phyloP scores from a whole-genome alignment of 2,329 filamentous ascomycete genomes.

The Monosporascus sp. region DNA sequence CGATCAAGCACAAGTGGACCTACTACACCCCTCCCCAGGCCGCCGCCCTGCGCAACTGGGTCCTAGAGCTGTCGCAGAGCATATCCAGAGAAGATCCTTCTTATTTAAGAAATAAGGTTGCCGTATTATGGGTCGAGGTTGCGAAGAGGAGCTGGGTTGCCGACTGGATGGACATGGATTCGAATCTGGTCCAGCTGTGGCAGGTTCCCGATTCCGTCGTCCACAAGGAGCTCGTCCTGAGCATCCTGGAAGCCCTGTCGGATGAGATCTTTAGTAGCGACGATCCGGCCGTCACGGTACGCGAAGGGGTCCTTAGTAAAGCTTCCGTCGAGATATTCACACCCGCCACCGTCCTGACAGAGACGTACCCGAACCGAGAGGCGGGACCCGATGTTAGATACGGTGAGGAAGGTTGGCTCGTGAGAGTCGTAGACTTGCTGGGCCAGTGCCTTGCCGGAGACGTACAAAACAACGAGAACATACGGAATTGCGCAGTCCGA shows the following conservation, averaged over 20 bases:
- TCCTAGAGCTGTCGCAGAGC: conserved; percentile 70
- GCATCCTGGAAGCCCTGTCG: conserved; percentile 83
- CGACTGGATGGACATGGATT: conserved; percentile 94
- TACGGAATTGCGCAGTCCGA: conserved; percentile 68
- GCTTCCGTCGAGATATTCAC: conserved; percentile 93
- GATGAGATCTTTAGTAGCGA: conserved; percentile 93
- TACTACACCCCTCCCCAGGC: conserved; percentile 66
- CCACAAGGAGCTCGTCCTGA: conserved; percentile 80
- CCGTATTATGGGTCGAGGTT: conserved; percentile 89
- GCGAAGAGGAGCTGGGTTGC: conserved; percentile 90
- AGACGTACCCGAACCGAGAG: conserved; percentile 71
- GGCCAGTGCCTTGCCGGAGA: conserved; percentile 64
- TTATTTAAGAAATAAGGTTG: conserved; percentile 89
- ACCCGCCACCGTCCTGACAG: conserved; percentile 65
- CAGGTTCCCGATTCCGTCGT: conserved; percentile 56
- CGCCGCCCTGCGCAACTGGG: conserved; percentile 64
- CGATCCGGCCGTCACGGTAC: conserved; percentile 76
- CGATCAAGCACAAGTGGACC: conserved; percentile 79
- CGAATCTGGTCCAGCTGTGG: conserved; percentile 77
- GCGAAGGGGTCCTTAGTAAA: conserved; percentile 78
- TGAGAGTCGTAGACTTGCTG: conserved; percentile 69
- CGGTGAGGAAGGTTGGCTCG: conserved; percentile 82
- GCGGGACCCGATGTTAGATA: conserved; percentile 63
- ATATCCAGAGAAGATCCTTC: conserved; percentile 67
- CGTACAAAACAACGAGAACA: conserved; percentile 58